Evolutionary conservation across 1,284 basidiomycete species (phyloP).

Genomic region (Ceraceosorus guamensis): DNA sequence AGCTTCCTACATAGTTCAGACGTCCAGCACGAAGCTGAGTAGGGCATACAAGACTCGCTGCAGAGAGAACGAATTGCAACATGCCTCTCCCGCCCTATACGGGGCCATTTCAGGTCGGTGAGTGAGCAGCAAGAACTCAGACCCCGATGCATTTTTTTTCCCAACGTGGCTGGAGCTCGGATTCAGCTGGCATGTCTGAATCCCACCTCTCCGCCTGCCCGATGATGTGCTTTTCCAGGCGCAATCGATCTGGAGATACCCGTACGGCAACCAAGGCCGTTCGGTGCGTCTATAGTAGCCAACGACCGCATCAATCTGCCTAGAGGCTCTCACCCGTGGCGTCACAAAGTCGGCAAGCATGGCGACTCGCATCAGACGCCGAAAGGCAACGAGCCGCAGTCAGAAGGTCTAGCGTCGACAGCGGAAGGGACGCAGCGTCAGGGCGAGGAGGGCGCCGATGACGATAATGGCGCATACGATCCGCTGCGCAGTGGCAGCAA

Average conservation of each 20-base stretch:
- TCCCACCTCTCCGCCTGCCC: no score
- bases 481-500: constrained; percentile 18
- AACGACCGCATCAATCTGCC: constrained; percentile 18
- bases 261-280: constrained; percentile 18
- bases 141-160: no score
- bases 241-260: constrained; percentile 38
- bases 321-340: no score
- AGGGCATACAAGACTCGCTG: no score
- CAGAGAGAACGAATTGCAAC: background rate
- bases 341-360: no score
- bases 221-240: no score
- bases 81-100: constrained; percentile 25
- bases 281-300: constrained; percentile 12
- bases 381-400: constrained; percentile 9
- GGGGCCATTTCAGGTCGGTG: constrained; percentile 30
- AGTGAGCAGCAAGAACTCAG: no score
- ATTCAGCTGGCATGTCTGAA: no score
- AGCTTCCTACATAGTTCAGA: no score
- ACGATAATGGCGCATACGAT: constrained; percentile 6
- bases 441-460: background rate
- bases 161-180: no score
- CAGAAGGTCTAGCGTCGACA: background rate
- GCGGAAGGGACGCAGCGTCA: background rate
- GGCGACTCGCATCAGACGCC: no score
- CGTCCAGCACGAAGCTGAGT: no score